Base-by-base conservation (phyloP, 225 moss, liverwort and hornwort genomes). In the Physcomitrium patens region DNA sequence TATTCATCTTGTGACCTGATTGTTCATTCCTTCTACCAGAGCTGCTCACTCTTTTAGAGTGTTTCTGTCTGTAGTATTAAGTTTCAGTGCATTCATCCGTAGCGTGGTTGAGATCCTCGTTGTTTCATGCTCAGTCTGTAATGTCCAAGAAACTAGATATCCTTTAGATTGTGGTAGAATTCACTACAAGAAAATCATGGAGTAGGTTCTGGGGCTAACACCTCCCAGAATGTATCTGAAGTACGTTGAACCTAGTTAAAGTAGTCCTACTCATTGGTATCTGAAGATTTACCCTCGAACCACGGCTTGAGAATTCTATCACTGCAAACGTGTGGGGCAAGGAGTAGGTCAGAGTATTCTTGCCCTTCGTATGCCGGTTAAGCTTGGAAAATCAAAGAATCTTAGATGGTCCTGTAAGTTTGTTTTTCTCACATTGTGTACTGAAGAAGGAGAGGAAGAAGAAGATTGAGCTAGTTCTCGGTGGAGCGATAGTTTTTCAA, bases 71-170 rank as follows among this genome's bases (percentile, higher is more conserved):
- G 27, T 20, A 43, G 19, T 18, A 48, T 72, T 20, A 31, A 61
- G 52, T 42, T 63, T 62, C 5, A 49, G 48, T 49, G 20, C 44
- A n/a, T 73, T 18, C 28, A 15, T 20, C 17, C 43, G 61, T 26
- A 42, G 45, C 18, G 41, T 67, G 51, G 69, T 50, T 37, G 31
- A 28, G 51, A 51, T 15, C 45, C 65, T 65, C 49, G n/a, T 76
- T 7, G 26, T 14, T 63, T 76, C 31, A 57, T 37, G 17, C 24
- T 48, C 27, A 60, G n/a, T 64, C 44, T 31, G 24, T 9, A 18
- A 24, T 63, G 58, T 50, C 28, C 15, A 9, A 53, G 56, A 65
- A 46, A 65, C 55, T 45, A 22, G 66, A 26, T 43, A 37, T 12
- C 1, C 43, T 61, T 44, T 67, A 8, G 8, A 7, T 22, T 28